phyloP scores from a whole-genome alignment of 352 stramenopile genomes.

The Phytophthora pluvialis region DNA sequence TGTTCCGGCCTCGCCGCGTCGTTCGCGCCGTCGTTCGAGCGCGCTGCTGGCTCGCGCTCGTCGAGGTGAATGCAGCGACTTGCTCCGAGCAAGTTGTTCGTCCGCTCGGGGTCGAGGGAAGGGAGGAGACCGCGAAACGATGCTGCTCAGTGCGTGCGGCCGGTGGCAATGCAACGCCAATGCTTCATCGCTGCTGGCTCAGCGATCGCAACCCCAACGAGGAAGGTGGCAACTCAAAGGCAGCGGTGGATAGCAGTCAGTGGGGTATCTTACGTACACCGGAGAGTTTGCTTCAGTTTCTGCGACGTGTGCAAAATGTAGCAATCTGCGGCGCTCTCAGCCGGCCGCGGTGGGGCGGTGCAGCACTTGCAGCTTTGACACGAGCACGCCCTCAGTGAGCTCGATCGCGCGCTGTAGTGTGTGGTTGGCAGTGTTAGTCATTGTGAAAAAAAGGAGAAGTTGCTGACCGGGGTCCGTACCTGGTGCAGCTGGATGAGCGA shows the following conservation, averaged over 20 bases:
- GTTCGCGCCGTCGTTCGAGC: not conserved
- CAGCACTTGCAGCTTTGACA: conserved; percentile 54
- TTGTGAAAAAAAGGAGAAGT: not conserved
- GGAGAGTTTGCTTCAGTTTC: conserved; percentile 22
- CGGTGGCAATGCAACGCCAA: not conserved
- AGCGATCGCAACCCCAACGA: not conserved
- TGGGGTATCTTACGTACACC: not conserved
- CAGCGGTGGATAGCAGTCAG: conserved; percentile 15
- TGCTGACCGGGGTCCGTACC: conserved; percentile 23
- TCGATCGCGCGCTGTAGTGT: conserved; percentile 50
- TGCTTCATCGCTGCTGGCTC: not conserved
- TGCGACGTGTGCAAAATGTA: conserved; percentile 37
- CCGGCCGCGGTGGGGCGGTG: conserved; percentile 20
- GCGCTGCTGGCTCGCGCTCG: not conserved
- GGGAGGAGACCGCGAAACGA: conserved; percentile 12
- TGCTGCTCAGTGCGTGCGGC: not conserved
- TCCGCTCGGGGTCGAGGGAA: conserved; percentile 8
- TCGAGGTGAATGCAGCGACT: too few relatives aligned
- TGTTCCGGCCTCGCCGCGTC: conserved; percentile 14
- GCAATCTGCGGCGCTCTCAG: conserved; percentile 9
- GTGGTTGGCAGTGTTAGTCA: not conserved
- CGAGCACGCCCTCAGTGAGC: conserved; percentile 56
- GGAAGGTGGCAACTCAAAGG: not conserved
- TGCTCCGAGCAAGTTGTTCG: not conserved
- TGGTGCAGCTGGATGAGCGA: conserved; percentile 68